These are phyloP conservation scores for Aspergillus uvarum DNA, from an alignment of 2,329 filamentous ascomycete genomes.

Conservation along the genomic window DNA sequence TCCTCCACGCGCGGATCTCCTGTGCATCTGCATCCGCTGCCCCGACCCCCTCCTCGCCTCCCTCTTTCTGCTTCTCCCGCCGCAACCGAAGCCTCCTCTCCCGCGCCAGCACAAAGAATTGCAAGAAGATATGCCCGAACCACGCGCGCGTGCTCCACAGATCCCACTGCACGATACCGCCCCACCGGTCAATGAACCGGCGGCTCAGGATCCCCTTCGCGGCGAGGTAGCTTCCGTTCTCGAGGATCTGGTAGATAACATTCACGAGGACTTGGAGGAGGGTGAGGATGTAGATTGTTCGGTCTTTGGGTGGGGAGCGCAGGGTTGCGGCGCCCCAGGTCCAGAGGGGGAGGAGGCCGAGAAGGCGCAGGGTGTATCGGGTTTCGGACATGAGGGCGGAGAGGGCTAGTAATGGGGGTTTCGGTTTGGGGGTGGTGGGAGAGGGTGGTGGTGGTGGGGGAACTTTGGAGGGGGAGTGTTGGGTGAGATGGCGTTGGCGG, in stretches of 20 bases:
- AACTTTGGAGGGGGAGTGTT: background rate
- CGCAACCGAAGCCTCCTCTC: conserved; percentile 40
- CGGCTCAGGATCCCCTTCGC: conserved; percentile 66
- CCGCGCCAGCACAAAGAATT: conserved; percentile 66
- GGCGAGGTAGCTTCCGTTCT: conserved; percentile 79
- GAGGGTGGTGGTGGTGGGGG: conserved; percentile 20
- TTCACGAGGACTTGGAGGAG: conserved; percentile 69
- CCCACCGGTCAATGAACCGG: conserved; percentile 39
- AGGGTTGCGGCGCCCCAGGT: conserved; percentile 69
- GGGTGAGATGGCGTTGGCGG: background rate
- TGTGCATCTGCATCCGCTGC: conserved; percentile 19
- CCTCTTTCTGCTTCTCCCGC: conserved; percentile 18
- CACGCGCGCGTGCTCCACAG: conserved; percentile 77
- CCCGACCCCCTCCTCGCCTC: conserved; percentile 27
- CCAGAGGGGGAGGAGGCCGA: conserved; percentile 72
- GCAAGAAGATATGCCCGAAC: conserved; percentile 73
- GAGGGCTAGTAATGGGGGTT: conserved; percentile 48
- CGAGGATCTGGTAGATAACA: conserved; percentile 71
- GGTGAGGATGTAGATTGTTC: conserved; percentile 53
- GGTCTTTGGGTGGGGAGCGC: conserved; percentile 44
- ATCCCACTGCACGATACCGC: conserved; percentile 61
- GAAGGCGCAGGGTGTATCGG: conserved; percentile 57
- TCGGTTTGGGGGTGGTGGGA: conserved; percentile 24
- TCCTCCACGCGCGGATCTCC: conserved; percentile 59
- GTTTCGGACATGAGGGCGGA: conserved; percentile 50